Conservation (phyloP, 371 early-diverging fungal species). For the Dinochytrium kinnereticum region DNA sequence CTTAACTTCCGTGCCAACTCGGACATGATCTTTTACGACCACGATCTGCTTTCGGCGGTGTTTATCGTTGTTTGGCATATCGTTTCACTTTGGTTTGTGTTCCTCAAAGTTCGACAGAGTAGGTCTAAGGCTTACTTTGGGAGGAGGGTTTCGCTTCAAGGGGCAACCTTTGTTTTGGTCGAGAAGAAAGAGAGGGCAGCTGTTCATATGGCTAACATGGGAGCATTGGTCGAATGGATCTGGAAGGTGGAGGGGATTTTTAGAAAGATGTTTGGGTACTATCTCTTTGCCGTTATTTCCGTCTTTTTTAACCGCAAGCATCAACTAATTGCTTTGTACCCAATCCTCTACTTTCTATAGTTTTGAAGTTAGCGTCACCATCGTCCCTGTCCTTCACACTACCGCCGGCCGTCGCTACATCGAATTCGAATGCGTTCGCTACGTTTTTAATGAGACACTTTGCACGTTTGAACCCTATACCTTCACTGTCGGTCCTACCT, state of each 20-base stretch:
- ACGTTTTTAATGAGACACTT: constrained; percentile 52
- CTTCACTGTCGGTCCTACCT: constrained; percentile 62
- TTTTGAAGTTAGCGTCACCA: constrained; percentile 23
- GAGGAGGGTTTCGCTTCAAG: constrained; percentile 49
- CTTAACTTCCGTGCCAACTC: constrained; percentile 38
- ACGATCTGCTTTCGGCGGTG: constrained; percentile 62
- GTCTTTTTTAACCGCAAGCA: neutral
- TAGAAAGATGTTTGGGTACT: constrained; percentile 18
- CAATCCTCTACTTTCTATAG: neutral
- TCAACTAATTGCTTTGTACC: too few species aligned
- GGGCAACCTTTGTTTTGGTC: constrained; percentile 68
- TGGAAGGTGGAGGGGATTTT: constrained; percentile 44
- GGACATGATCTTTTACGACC: constrained; percentile 56
- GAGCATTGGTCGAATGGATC: constrained; percentile 37
- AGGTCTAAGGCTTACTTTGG: constrained; percentile 64
- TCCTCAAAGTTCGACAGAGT: constrained; percentile 53
- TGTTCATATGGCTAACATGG: constrained; percentile 61
- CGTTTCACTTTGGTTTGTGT: constrained; percentile 66
- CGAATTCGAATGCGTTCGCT: constrained; percentile 78
- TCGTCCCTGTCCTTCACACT: constrained; percentile 48
- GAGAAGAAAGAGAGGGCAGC: constrained; percentile 63
- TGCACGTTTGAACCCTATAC: constrained; percentile 63
- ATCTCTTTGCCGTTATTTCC: neutral
- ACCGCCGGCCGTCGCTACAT: constrained; percentile 64
- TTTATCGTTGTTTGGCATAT: constrained; percentile 75